A percentile compares a stretch with the other conserved stretches of the same genome.
Conservation (phyloP, 345 rosid species). For the Pistacia vera region DNA sequence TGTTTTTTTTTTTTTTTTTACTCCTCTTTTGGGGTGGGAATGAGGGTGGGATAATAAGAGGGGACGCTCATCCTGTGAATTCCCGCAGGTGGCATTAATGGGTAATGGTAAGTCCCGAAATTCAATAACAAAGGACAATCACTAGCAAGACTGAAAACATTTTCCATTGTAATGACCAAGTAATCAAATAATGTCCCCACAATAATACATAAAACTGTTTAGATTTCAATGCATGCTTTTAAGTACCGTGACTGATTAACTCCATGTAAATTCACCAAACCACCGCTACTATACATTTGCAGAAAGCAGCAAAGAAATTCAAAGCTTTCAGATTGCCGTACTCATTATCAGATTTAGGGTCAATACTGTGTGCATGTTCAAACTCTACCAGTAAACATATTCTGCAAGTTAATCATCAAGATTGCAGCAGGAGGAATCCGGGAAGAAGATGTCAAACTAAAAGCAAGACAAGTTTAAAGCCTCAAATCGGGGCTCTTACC, state of each 20-base stretch:
- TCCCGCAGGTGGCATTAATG: neutral
- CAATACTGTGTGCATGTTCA: neutral
- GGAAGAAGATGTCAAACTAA: neutral
- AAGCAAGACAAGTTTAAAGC: neutral
- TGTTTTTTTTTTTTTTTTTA: neutral
- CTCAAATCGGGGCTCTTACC: constrained; percentile 27
- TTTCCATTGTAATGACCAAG: neutral
- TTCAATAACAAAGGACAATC: neutral
- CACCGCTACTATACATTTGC: neutral
- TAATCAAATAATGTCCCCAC: neutral
- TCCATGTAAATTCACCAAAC: neutral
- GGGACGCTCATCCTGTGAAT: neutral
- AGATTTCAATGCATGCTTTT: neutral
- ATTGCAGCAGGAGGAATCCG: neutral
- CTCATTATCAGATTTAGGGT: too few species aligned
- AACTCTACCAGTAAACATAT: neutral
- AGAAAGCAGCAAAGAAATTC: neutral
- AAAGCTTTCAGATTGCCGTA: neutral
- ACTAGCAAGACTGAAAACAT: neutral
- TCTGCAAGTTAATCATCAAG: neutral
- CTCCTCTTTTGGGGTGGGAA: neutral
- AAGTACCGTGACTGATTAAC: neutral
- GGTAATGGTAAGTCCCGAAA: neutral
- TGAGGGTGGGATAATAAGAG: neutral
- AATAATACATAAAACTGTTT: neutral